Conservation (phyloP, 1,284 basidiomycete genomes). For the Irpex lacteus region DNA sequence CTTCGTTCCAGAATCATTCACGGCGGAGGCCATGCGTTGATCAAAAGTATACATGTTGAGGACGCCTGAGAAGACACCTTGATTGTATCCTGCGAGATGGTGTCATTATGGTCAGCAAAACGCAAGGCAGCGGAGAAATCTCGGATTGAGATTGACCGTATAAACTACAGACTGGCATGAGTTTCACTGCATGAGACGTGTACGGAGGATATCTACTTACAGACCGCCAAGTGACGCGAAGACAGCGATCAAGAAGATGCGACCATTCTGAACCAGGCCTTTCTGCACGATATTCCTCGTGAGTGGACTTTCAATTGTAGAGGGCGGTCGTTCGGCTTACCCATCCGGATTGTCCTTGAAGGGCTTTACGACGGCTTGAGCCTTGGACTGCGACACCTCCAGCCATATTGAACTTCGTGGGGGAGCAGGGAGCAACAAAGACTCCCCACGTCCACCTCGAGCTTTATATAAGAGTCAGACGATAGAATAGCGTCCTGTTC, state of each 20-base stretch:
- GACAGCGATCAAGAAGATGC: conserved; percentile 62
- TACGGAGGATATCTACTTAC: conserved; percentile 37
- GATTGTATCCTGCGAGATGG: conserved; percentile 52
- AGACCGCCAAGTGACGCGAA: conserved; percentile 71
- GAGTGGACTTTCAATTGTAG: neutral
- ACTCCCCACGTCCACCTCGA: neutral
- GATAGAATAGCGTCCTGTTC: neutral
- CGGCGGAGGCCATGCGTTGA: conserved; percentile 52
- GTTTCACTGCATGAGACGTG: neutral
- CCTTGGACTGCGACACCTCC: conserved; percentile 36
- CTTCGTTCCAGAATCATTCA: conserved; percentile 47
- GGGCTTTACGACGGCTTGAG: conserved; percentile 46
- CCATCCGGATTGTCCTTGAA: conserved; percentile 67
- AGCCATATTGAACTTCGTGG: conserved; percentile 35
- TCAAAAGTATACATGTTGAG: conserved; percentile 59
- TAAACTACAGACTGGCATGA: conserved; percentile 33
- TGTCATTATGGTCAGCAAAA: conserved; percentile 2
- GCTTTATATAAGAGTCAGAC: conserved; percentile 5
- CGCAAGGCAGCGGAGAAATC: neutral
- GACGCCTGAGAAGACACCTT: conserved; percentile 76
- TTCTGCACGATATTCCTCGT: conserved; percentile 34
- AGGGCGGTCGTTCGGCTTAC: conserved; percentile 33
- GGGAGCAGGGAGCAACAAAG: conserved; percentile 1
- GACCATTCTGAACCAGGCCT: conserved; percentile 59
- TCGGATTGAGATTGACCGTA: conserved; percentile 16